A percentile compares a stretch with the other conserved stretches of the same genome.
Conservation (phyloP, 305 asterid species). For the Fraxinus sp. region DNA sequence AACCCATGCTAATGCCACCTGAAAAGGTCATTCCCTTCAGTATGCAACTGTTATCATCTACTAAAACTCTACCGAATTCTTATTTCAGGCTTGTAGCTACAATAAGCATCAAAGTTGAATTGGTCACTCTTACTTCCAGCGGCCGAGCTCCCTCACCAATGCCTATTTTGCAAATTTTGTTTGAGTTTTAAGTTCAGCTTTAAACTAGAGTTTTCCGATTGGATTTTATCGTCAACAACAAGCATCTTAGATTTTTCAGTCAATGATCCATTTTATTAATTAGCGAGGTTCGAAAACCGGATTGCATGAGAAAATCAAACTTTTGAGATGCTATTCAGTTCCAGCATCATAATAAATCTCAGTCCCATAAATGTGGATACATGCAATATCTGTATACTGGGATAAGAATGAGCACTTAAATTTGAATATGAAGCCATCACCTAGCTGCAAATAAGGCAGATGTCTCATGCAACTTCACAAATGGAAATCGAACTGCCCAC, state of each 20-base stretch:
- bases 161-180: background rate
- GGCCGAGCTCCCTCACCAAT: background rate
- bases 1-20: background rate
- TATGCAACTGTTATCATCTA: background rate
- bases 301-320: background rate
- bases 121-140: background rate
- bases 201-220: background rate
- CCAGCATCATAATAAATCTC: background rate
- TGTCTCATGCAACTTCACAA: background rate
- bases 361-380: background rate
- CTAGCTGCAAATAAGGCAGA: background rate
- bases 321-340: background rate
- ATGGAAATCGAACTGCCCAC: background rate
- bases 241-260: background rate
- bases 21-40: background rate
- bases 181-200: background rate
- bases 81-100: background rate
- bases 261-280: background rate
- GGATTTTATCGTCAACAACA: background rate
- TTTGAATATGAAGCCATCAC: background rate
- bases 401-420: background rate
- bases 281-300: background rate
- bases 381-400: background rate
- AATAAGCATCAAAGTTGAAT: background rate
- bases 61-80: background rate